These are phyloP conservation scores for Thalassiosira hispida DNA, from an alignment of 352 stramenopile species.

Conservation along the genomic window DNA sequence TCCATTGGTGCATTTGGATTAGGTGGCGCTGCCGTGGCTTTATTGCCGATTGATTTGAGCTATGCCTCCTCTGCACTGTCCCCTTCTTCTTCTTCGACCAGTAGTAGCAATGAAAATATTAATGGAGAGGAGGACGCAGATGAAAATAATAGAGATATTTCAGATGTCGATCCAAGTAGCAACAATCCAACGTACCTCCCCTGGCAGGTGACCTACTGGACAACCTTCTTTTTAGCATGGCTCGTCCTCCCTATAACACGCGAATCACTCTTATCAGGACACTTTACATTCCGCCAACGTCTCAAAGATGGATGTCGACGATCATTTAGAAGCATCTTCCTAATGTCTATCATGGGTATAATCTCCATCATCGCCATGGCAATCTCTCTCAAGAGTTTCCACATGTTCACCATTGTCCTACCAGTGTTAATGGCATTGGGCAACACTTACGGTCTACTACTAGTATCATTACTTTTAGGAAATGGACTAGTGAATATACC, in stretches of 20 bases:
- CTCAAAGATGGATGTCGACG: conserved; percentile 48
- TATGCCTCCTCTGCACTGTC: conserved; percentile 28
- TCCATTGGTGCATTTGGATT: conserved; percentile 46
- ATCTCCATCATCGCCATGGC: conserved; percentile 43
- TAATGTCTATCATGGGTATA: conserved; percentile 37
- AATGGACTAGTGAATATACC: conserved; percentile 84
- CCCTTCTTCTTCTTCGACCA: neutral
- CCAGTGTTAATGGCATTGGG: conserved; percentile 79
- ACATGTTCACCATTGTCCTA: conserved; percentile 40
- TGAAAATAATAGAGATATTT: neutral
- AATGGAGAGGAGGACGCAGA: neutral
- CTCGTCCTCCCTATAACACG: conserved; percentile 70
- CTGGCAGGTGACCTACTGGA: conserved; percentile 82
- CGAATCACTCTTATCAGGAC: conserved; percentile 53
- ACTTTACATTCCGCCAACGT: conserved; percentile 49
- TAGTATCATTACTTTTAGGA: conserved; percentile 83
- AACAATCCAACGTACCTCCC: conserved; percentile 54
- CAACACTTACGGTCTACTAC: conserved; percentile 84
- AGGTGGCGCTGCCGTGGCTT: conserved; percentile 42
- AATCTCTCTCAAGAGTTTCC: conserved; percentile 41
- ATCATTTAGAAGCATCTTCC: conserved; percentile 36
- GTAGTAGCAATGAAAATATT: conserved; percentile 3
- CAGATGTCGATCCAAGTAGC: neutral
- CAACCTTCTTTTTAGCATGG: conserved; percentile 81
- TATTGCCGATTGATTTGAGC: conserved; percentile 62